Evolutionary conservation across 108 stramenopile species (phyloP).

Genomic region (Hondaea fermentalgiana): DNA sequence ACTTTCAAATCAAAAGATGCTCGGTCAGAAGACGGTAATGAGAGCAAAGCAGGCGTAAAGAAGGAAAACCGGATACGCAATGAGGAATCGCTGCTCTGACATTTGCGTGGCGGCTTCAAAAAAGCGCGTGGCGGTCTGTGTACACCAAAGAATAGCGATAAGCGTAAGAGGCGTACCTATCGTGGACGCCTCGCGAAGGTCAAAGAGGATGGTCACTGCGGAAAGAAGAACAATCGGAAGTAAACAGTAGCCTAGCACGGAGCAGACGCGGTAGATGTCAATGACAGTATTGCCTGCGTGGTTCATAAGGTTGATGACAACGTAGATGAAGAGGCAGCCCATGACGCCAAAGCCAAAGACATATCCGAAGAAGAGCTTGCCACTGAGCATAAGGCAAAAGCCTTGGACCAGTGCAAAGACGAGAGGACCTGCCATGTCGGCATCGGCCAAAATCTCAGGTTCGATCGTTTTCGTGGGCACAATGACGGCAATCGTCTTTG

Average conservation of each 20-base stretch:
- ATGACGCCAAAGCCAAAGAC: constrained; percentile 92
- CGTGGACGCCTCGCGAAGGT: constrained; percentile 46
- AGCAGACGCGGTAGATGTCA: constrained; percentile 62
- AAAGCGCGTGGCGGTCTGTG: constrained; percentile 73
- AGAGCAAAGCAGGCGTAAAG: constrained; percentile 95
- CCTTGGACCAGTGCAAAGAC: constrained; percentile 77
- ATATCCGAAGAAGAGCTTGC: constrained; percentile 92
- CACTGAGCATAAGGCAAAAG: constrained; percentile 74
- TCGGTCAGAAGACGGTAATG: constrained; percentile 88
- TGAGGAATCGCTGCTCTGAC: constrained; percentile 84
- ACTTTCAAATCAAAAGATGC: background rate
- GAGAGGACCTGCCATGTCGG: constrained; percentile 92
- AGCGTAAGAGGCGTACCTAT: constrained; percentile 66
- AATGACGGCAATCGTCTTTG: constrained; percentile 79
- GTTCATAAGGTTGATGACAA: constrained; percentile 84
- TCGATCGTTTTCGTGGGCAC: constrained; percentile 46
- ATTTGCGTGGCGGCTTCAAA: constrained; percentile 75
- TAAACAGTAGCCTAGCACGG: constrained; percentile 88
- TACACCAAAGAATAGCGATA: constrained; percentile 81
- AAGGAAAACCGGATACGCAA: constrained; percentile 89
- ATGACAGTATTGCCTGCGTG: constrained; percentile 26
- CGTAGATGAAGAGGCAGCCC: constrained; percentile 74
- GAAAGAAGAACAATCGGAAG: constrained; percentile 90
- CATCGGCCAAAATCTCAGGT: constrained; percentile 52
- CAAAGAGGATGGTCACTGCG: constrained; percentile 65